phyloP scores from a whole-genome alignment of 106 monocot species.

The Agapanthus africanus region DNA sequence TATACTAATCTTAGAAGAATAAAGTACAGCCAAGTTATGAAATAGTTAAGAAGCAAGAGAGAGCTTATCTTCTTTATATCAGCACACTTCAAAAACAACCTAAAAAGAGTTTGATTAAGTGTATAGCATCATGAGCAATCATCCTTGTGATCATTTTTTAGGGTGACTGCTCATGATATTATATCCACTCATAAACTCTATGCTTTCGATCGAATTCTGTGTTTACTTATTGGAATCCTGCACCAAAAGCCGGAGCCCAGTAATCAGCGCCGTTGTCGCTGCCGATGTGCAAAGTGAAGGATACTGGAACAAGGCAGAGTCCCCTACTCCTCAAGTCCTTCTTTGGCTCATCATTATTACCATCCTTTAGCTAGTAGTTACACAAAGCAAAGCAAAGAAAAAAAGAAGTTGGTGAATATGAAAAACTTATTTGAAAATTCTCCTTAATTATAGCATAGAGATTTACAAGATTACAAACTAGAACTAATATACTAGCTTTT shows the following conservation, averaged over 20 bases:
- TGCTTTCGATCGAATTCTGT: background rate
- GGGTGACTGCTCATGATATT: slow-evolving; percentile 13
- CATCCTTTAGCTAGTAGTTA: slow-evolving; percentile 10
- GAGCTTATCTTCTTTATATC: too few species aligned
- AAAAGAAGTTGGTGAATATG: too few species aligned
- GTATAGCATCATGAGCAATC: slow-evolving; percentile 15
- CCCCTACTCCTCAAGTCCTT: slow-evolving; percentile 78
- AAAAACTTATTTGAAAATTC: too few species aligned
- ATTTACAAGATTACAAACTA: too few species aligned
- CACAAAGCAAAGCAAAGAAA: too few species aligned
- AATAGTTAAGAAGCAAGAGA: too few species aligned
- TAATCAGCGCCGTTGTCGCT: slow-evolving; percentile 63
- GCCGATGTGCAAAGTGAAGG: slow-evolving; percentile 55
- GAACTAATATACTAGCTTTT: too few species aligned
- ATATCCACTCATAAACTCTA: slow-evolving; percentile 4
- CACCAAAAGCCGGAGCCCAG: slow-evolving; percentile 54
- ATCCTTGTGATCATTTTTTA: background rate
- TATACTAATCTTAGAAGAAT: too few species aligned
- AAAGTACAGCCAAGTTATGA: too few species aligned
- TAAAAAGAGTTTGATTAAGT: too few species aligned
- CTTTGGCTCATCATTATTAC: slow-evolving; percentile 20
- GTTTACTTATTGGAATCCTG: slow-evolving; percentile 21
- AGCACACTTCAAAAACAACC: too few species aligned
- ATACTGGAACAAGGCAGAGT: slow-evolving; percentile 67
- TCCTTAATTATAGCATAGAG: too few species aligned